phyloP scores from a whole-genome alignment of 176 grass and related monocot species.

The Rhynchospora pubera region DNA sequence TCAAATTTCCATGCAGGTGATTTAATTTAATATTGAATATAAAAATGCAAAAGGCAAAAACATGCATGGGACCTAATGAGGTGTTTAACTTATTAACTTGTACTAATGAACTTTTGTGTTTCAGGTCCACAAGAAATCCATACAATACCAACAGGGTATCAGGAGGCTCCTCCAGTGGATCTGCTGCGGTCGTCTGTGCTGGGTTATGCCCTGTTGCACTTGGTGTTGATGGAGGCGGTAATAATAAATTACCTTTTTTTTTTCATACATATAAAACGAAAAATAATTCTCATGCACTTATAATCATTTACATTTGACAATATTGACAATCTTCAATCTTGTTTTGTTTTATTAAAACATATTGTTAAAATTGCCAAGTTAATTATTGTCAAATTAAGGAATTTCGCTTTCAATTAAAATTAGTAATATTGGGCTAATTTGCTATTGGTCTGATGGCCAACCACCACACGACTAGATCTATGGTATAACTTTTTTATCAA shows the following conservation, averaged over 20 bases:
- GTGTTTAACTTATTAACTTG: not conserved
- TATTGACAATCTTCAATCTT: too few relatives aligned
- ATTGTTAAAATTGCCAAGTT: too few relatives aligned
- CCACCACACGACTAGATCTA: too few relatives aligned
- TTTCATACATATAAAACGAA: not conserved
- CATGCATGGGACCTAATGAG: not conserved
- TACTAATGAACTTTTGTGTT: not conserved
- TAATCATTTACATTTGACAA: too few relatives aligned
- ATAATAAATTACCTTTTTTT: not conserved
- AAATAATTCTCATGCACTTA: too few relatives aligned
- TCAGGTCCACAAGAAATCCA: constrained; percentile 73
- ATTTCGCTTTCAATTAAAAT: too few relatives aligned
- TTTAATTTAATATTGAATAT: not conserved
- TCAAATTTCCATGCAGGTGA: not conserved
- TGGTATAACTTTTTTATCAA: too few relatives aligned
- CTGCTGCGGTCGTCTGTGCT: constrained; percentile 71
- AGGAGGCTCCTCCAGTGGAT: constrained; percentile 77
- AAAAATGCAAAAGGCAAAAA: not conserved
- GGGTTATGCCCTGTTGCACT: constrained; percentile 81
- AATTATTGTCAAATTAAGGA: too few relatives aligned
- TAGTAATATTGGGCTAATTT: too few relatives aligned
- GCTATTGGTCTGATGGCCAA: too few relatives aligned
- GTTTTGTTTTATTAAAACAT: too few relatives aligned
- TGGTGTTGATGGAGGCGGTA: constrained; percentile 86
- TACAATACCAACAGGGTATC: constrained; percentile 51